Conservation (phyloP, 495 filamentous ascomycete species). For the Aspergillus nidulans region DNA sequence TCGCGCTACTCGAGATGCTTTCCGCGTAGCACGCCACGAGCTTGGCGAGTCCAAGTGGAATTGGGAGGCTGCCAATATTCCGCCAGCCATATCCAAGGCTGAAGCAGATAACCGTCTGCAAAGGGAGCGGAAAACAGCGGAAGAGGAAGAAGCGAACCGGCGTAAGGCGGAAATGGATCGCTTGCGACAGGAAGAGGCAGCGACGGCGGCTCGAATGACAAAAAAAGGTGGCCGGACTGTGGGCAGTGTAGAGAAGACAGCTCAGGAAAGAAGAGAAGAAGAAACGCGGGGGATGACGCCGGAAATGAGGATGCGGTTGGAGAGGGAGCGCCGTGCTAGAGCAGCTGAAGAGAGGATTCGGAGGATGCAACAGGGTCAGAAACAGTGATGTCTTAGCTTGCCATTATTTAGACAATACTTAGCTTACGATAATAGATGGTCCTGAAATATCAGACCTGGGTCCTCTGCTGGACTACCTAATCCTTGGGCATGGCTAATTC, state of each 20-base stretch:
- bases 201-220: slow-evolving; percentile 37
- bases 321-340: slow-evolving; percentile 75
- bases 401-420: not conserved
- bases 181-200: slow-evolving; percentile 62
- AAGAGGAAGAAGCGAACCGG: slow-evolving; percentile 53
- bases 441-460: no score
- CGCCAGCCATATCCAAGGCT: slow-evolving; percentile 58
- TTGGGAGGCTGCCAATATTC: slow-evolving; percentile 73
- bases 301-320: slow-evolving; percentile 74
- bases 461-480: no score
- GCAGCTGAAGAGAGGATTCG: slow-evolving; percentile 84
- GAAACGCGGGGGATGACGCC: slow-evolving; percentile 79
- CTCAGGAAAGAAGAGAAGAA: slow-evolving; percentile 72
- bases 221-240: slow-evolving; percentile 47
- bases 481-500: no score
- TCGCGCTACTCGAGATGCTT: slow-evolving; percentile 81
- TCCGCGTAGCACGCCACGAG: slow-evolving; percentile 78
- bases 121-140: slow-evolving; percentile 55
- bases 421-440: not conserved
- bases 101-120: slow-evolving; percentile 63
- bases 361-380: slow-evolving; percentile 43
- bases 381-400: not conserved
- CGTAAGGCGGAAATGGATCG: slow-evolving; percentile 59
- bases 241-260: slow-evolving; percentile 56
- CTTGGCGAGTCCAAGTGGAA: slow-evolving; percentile 74